Evolutionary conservation across 192 early-diverging fungal species (phyloP), one percentile per base, ranked within the genome.

Genomic region (Entrophospora sp.): DNA sequence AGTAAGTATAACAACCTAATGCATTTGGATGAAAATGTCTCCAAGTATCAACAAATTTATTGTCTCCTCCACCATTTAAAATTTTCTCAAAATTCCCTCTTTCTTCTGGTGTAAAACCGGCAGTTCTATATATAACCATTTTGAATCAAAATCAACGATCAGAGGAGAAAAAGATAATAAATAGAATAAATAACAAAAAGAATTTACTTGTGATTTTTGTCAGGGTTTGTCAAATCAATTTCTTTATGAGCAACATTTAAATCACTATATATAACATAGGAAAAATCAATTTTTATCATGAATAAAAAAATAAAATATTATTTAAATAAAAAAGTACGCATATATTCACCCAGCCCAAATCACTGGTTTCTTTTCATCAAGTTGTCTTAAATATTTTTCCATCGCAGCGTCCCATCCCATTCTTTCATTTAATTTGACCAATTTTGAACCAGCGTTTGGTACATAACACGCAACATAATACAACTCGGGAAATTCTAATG

Each of bases 41-140:
- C 72, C 79, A 95, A 14, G 80, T 80, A 70, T 95, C 93, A 24
- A 92, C 69, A 20, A 88, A 56, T 7, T 77, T 80, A 16, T 79
- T 76, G 20, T 71, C 37, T 4, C 69, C 69, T 25, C 77, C n/a
- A n/a, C n/a, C 80, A 20, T 82, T 64, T 24, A 93, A 67, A 1
- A 87, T 77, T 5, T 72, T 72, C 2, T 79, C 72, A 32, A 94
- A 92, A 16, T 84, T 87, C 7, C 69, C 70, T 49, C 91, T 81
- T 76, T 95, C 93, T 70, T 92, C 87, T 31, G 78, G 69, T 4
- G 91, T 93, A 68, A 90, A 95, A 24, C 93, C 91, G 1, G 91
- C 80, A 13, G 88, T 82, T 65, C 87, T 84, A 18, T 37, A 20
- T 31, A 20, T 3, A 18, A 16, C 4, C 5, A 40, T 32, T 6